Evolutionary conservation across 2,329 filamentous ascomycete species (phyloP).

Genomic region (Arthrobotrys pseudoclavata): DNA sequence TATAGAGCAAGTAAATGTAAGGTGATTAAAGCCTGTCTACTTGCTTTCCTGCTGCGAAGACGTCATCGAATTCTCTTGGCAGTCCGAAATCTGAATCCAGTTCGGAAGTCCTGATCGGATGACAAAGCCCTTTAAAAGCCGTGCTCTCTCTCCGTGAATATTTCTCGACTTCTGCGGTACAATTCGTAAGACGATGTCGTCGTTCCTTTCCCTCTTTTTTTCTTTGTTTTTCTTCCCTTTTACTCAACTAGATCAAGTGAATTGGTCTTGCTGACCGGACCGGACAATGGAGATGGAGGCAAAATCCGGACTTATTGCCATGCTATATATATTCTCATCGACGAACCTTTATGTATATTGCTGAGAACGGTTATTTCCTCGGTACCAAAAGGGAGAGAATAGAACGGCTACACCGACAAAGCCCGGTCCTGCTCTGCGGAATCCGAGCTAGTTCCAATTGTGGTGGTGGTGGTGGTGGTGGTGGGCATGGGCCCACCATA

Average conservation of each 20-base stretch:
- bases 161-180: background rate
- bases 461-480: background rate
- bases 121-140: slow-evolving; percentile 32
- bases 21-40: slow-evolving; percentile 28
- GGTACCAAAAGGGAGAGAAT: slow-evolving; percentile 18
- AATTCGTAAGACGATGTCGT: too few species aligned
- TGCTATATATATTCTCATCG: slow-evolving; percentile 39
- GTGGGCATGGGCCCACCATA: slow-evolving; percentile 18
- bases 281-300: slow-evolving; percentile 33
- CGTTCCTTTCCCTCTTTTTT: background rate
- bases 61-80: slow-evolving; percentile 40
- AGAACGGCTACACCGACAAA: slow-evolving; percentile 26
- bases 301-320: slow-evolving; percentile 41
- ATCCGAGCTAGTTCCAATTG: background rate
- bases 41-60: slow-evolving; percentile 19
- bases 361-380: slow-evolving; percentile 30
- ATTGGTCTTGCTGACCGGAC: slow-evolving; percentile 19
- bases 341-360: background rate
- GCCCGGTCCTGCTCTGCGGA: background rate
- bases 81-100: background rate
- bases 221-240: background rate
- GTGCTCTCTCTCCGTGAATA: slow-evolving; percentile 4
- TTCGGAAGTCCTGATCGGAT: slow-evolving; percentile 13
- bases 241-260: slow-evolving; percentile 12
- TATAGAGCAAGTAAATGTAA: background rate